phyloP scores from a whole-genome alignment of 345 rosid species.

The Streptanthus diversifolius region DNA sequence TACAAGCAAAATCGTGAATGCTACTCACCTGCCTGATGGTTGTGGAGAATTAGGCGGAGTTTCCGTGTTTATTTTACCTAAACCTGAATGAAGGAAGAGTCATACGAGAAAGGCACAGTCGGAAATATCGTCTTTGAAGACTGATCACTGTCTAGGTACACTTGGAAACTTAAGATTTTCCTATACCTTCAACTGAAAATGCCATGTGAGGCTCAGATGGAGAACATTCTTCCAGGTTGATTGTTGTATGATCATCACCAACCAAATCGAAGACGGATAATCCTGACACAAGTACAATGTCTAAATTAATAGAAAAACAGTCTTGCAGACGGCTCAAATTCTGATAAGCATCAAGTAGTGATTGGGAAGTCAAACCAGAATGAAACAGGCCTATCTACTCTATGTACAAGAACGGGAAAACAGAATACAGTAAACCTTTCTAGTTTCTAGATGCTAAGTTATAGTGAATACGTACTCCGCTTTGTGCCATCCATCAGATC shows the following conservation, averaged over 20 bases:
- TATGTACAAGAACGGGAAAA: background rate
- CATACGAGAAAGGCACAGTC: background rate
- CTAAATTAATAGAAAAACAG: background rate
- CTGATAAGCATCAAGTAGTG: background rate
- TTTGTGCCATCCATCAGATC: constrained; percentile 40
- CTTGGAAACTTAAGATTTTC: background rate
- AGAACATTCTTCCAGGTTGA: constrained; percentile 35
- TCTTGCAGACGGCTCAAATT: constrained; percentile 6
- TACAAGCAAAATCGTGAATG: background rate
- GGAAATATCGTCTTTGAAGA: background rate
- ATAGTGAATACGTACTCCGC: constrained; percentile 39
- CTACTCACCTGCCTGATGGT: constrained; percentile 49
- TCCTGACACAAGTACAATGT: constrained; percentile 42
- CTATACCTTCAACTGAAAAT: constrained; percentile 78
- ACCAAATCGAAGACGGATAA: constrained; percentile 70
- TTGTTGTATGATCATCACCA: constrained; percentile 52
- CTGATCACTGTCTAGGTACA: background rate
- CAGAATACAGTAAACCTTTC: background rate
- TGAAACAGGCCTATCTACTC: constrained; percentile 7
- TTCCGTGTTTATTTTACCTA: constrained; percentile 61
- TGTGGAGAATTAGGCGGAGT: constrained; percentile 66
- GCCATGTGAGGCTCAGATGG: constrained; percentile 69
- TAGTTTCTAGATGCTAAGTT: constrained; percentile 8
- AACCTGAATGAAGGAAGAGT: constrained; percentile 46
- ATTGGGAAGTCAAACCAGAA: constrained; percentile 17